Base-by-base conservation (phyloP, 441 rosid genomes). In the Bruguiera hainesii region DNA sequence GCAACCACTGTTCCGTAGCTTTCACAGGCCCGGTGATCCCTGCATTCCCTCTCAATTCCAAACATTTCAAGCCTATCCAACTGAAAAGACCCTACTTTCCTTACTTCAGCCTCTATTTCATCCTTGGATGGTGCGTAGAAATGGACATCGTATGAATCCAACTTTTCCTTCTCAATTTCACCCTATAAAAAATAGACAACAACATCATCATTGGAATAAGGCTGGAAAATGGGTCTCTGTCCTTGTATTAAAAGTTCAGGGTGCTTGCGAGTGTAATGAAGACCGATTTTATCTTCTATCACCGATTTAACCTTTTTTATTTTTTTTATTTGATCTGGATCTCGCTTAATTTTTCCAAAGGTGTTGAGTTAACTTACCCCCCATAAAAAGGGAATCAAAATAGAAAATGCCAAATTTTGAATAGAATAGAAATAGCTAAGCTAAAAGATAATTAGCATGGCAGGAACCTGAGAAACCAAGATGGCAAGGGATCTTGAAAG, bases 91-190 rank as follows among this genome's bases (percentile, higher is more conserved):
- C 85, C 88, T 65, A 90, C 88, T 69, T 74, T 79, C 56, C 62
- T 69, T 60, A 93, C 84, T 76, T 74, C 85, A 21, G 31, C 64
- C 78, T 88, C 89, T 60, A 90, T 79, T 66, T 90, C 98, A 23
- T 68, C 81, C 73, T 69, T 78, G 59, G 88, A 85, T 18, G 98
- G 81, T 2, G 97, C 92, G 66, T 85, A 90, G 71, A 88, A 93
- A 61, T 88, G 89, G 66, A 83, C 81, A 10, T 88, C 84, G 66
- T 90, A 93, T 0, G 87, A 81, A 69, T 88, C 92, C 0, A 93
- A 73, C 79, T 83, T 83, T 75, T 83, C 96, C 72, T 83, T 68
- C 73, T 85, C 83, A 20, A 78, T 82, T 64, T 76, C 79, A 61
- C 93, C 97, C 98, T 91, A 48, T 15, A 1, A 39, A 37, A 8